Evolutionary conservation across 179 eudicot species (phyloP).

Genomic region (Spergularia azorica): DNA sequence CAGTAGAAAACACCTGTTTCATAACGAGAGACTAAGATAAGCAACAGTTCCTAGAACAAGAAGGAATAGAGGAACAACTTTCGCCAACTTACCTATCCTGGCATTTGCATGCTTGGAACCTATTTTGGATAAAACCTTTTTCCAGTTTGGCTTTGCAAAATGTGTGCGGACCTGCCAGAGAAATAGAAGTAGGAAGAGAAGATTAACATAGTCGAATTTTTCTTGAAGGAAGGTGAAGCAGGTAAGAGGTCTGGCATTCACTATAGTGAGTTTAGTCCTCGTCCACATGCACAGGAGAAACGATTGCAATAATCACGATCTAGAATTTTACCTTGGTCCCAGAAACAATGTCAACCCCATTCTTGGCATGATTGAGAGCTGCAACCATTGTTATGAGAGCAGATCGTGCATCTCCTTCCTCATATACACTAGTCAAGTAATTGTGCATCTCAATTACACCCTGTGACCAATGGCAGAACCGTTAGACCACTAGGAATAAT

Average conservation of each 20-base stretch:
- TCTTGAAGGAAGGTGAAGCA: not conserved
- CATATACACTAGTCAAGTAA: constrained; percentile 92
- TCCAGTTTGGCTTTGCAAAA: constrained; percentile 98
- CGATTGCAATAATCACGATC: not conserved
- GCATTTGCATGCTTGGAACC: constrained; percentile 88
- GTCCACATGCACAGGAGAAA: not conserved
- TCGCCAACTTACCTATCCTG: constrained; percentile 69
- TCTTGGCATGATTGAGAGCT: constrained; percentile 97
- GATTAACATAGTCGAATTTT: not conserved
- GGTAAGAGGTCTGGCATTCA: not conserved
- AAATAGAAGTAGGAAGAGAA: not conserved
- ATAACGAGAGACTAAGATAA: not conserved
- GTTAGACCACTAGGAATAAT: constrained; percentile 17
- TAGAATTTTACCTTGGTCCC: constrained; percentile 74
- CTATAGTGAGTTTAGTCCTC: not conserved
- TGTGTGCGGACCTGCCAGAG: constrained; percentile 81
- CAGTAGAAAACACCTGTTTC: constrained; percentile 92
- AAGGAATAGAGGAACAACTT: not conserved
- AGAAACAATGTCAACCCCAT: constrained; percentile 88
- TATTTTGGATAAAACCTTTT: constrained; percentile 77
- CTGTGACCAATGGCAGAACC: constrained; percentile 35
- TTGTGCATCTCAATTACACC: constrained; percentile 99
- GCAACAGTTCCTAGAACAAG: not conserved
- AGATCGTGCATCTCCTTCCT: constrained; percentile 99
- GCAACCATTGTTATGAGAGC: constrained; percentile 97